Base-by-base conservation (phyloP, 208 protist genomes). In the Leptomonas seymouri region DNA sequence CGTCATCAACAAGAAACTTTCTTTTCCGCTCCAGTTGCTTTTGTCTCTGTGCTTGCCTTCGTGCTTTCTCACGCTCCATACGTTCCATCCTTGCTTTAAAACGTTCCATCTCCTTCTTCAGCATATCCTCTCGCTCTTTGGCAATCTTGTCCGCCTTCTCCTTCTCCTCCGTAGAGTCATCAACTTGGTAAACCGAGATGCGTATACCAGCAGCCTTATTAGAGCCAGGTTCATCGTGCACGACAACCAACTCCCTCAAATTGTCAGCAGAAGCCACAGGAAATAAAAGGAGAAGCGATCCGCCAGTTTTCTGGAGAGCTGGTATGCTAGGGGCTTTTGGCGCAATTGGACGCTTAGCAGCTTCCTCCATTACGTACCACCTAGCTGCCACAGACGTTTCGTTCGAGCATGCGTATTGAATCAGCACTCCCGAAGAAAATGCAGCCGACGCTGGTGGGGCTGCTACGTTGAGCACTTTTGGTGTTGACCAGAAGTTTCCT, bases 141-240 rank as follows among this genome's bases (percentile, higher is more conserved):
- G 62, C 61, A 18, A 81, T 72, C 21, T 57, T 72, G 15, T 80
- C 70, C 3, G 80, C 66, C 28, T 80, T 80, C 51, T 71, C 65
- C 28, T 78, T 66, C 28, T 57, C 66, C 64, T 95, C 90, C 14
- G 74, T 73, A 0, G 76, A 75, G 67, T 93, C 90, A 58, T 94
- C 81, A 1, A 94, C 66, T 7, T 14, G 4, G 46, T 68, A 75
- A 12, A 27, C 25, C 0, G 59, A 63, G 1, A 60, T 14, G 16
- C 72, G 63, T 15, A 85, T 48, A 7, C 41, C 48, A 8, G n/a
- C 27, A 23, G 58, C 21, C 21, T 30, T 18, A 15, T 73, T 49
- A 3, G 18, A 51, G 2, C 16, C 28, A 1, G 48, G 2, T 6
- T 70, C 64, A 44, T 63, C 45, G 15, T 66, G 53, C 23, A 77